Evolutionary conservation across 495 filamentous ascomycete species (phyloP), one percentile per base, ranked within the genome.

Genomic region (Schizothecium vesticola): DNA sequence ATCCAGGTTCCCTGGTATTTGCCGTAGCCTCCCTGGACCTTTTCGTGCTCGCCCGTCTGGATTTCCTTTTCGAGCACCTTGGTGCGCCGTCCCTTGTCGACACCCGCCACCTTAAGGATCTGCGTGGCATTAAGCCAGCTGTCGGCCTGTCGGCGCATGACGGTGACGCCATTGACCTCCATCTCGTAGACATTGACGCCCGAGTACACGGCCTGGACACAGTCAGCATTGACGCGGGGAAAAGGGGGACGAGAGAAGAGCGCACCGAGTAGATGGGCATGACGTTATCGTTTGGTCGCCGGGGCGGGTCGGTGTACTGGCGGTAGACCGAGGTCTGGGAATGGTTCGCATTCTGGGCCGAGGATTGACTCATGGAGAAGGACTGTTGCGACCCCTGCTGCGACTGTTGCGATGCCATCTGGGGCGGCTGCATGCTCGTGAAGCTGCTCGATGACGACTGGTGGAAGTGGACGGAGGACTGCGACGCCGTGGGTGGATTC

Each of bases 1-100:
- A 98, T 95, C 95, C 95, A 99, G 3, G 95, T 99, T 22, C 95
- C 95, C 80, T 99, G 95, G 73, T 98, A 99, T 83, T 97, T 97
- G 61, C 95, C 95, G 74, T 99, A 99, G 9, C 95, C 96, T 12
- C 95, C 95, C 75, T 99, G 95, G 9, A 99, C 94, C 81, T 98
- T 99, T 75, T 99, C 95, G 77, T 99, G 94, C 72, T 95, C 91
- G 66, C 95, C 95, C 0, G 89, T 93, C 61, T 96, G 87, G 66
- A 99, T 97, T 78, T 98, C 95, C 78, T 97, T 97, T 76, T 99
- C 95, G 56, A 99, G 82, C 9, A 97, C 94, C 79, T 99, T 99
- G 59, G 95, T 98, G 62, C 95, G 88, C 74, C 96, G 94, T 56
- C 94, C 95, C 79, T 99, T 99, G 70, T 96, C 94, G 57, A 99